Percentiles rank a stretch among this genome's conserved stretches.
Evolutionary conservation across 257 asterid genomes (phyloP).

Genomic region (Mitragyna speciosa): DNA sequence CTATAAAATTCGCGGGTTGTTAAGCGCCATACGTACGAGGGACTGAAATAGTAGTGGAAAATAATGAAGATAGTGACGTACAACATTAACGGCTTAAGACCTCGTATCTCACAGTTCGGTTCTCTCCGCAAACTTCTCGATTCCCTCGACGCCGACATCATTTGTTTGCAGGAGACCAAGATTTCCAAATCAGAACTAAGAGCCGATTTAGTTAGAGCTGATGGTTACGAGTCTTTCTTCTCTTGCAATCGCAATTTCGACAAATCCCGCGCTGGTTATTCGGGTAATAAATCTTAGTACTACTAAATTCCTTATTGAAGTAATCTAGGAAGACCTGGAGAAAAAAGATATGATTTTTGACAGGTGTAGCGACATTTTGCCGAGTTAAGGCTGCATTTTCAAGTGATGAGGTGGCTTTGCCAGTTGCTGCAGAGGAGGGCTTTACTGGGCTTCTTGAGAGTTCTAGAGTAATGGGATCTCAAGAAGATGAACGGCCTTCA

Average conservation of each 20-base stretch:
- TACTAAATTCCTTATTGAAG: neutral
- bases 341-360: neutral
- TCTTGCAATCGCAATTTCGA: slow-evolving; percentile 82
- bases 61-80: slow-evolving; percentile 88
- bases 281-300: slow-evolving; percentile 38
- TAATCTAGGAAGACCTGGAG: neutral
- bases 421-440: slow-evolving; percentile 89
- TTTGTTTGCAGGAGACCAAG: slow-evolving; percentile 93
- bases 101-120: slow-evolving; percentile 78
- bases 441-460: slow-evolving; percentile 71
- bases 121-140: slow-evolving; percentile 75
- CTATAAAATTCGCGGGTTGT: neutral
- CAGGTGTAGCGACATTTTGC: slow-evolving; percentile 97
- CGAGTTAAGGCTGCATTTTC: slow-evolving; percentile 79
- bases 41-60: neutral
- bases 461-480: slow-evolving; percentile 41
- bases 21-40: too few relatives aligned
- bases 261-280: slow-evolving; percentile 86
- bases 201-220: slow-evolving; percentile 79
- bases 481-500: slow-evolving; percentile 43
- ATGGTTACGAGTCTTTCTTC: slow-evolving; percentile 94
- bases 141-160: slow-evolving; percentile 80
- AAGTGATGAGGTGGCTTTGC: slow-evolving; percentile 75
- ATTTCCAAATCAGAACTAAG: slow-evolving; percentile 70
- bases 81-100: slow-evolving; percentile 91